phyloP scores from a whole-genome alignment of 371 early-diverging fungal genomes.

The Coemansia sp. region DNA sequence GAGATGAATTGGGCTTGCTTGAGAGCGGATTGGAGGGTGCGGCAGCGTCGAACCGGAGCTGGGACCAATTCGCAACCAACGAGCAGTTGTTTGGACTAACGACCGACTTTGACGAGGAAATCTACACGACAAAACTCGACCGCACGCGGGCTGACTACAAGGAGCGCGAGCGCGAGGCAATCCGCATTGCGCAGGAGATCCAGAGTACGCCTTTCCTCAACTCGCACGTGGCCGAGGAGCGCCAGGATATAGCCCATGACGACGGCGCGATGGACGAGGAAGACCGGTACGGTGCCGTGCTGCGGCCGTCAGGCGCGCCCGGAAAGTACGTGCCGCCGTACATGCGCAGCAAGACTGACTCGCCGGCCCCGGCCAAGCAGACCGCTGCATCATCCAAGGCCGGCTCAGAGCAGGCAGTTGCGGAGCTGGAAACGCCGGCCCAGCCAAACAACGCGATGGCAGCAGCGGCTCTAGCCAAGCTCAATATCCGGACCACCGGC shows the following conservation, averaged over 20 bases:
- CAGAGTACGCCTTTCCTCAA: constrained; percentile 72
- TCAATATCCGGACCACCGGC: constrained; percentile 48
- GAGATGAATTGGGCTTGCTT: constrained; percentile 44
- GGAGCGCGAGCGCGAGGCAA: constrained; percentile 84
- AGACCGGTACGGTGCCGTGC: constrained; percentile 79
- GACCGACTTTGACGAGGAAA: constrained; percentile 92
- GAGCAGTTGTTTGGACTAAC: constrained; percentile 93
- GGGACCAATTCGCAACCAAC: constrained; percentile 99
- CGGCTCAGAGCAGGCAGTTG: constrained; percentile 2
- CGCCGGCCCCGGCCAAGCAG: constrained; percentile 7
- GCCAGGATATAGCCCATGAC: constrained; percentile 63
- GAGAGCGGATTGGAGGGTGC: constrained; percentile 37
- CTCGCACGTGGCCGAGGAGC: constrained; percentile 92
- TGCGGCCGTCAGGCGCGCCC: constrained; percentile 59
- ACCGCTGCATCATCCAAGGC: not conserved
- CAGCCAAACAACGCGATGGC: constrained; percentile 39
- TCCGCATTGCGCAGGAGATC: constrained; percentile 91
- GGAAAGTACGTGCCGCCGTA: constrained; percentile 85
- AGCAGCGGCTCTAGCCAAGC: constrained; percentile 50
- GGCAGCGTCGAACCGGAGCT: constrained; percentile 49
- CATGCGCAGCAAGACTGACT: constrained; percentile 65
- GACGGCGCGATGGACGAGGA: constrained; percentile 83
- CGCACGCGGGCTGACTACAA: constrained; percentile 81
- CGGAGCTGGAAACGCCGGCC: not conserved
- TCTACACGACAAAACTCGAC: constrained; percentile 96